Base-by-base conservation (phyloP, 805 yeast species). In the Blastobotrys attinorum region DNA sequence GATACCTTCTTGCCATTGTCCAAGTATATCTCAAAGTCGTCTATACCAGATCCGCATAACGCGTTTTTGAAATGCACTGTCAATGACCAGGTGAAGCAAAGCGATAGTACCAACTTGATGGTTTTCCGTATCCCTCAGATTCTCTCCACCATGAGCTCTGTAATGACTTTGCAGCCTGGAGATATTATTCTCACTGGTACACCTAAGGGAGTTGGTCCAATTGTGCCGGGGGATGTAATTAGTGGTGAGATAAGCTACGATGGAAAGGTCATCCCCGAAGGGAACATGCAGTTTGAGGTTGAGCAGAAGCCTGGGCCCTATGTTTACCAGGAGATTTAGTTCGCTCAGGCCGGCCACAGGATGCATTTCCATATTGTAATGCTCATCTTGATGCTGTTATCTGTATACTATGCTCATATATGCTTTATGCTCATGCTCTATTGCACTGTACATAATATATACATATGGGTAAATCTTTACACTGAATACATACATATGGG, bases 1-100 rank as follows among this genome's bases (percentile, higher is more conserved):
- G 99, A 92, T 59, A 90, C 98, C 0, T 92, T 92, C 63, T 71
- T 85, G 60, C 99, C 99, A 1, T 60, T 92, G n/a, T 81, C 95
- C 5, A 63, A 68, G 17, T 76, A 79, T 51, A 81, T 92, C 43
- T 76, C 89, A 7, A 82, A 83, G 56, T 61, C 60, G 0, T 60
- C 70, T 48, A 77, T 92, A 44, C 73, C 79, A 3, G 84, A 83
- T 55, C 95, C 94, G 3, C 81, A 83, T 57, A 73, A 81, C 29
- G 88, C 79, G 11, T 72, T 71, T 46, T 70, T 82, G 57, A 65
- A 69, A 43, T 72, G 87, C 47, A 72, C 71, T 21, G 77, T 92
- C 48, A 90, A 92, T 61, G 89, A 83, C 10, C 69, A 75, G 49
- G 58, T 65, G 25, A 77, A 75, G 52, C 97, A 90, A 63, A 39